phyloP scores from a whole-genome alignment of 2,329 filamentous ascomycete genomes.

The Venturia carpophila region DNA sequence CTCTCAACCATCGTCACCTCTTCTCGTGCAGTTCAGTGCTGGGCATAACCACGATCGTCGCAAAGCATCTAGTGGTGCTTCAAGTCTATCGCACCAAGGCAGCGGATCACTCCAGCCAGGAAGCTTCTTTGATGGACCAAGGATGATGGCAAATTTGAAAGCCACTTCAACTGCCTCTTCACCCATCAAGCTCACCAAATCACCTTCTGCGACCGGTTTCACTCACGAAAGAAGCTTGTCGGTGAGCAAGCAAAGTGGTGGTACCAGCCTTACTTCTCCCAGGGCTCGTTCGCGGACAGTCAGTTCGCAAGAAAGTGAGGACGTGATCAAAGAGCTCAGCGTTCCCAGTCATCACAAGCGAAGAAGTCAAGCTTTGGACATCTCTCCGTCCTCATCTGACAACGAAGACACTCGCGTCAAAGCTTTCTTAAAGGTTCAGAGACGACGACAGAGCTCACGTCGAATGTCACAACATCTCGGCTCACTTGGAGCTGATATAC shows the following conservation, averaged over 20 bases:
- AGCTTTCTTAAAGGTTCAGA: conserved; percentile 81
- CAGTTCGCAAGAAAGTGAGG: conserved; percentile 83
- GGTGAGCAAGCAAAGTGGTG: conserved; percentile 27
- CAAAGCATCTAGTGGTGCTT: conserved; percentile 87
- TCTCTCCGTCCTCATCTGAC: conserved; percentile 95
- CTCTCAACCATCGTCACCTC: conserved; percentile 73
- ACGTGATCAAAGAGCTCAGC: conserved; percentile 55
- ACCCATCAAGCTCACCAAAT: conserved; percentile 42
- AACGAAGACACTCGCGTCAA: conserved; percentile 92
- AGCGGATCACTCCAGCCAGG: conserved; percentile 59
- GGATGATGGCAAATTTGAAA: conserved; percentile 46
- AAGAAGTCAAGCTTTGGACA: conserved; percentile 87
- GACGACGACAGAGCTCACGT: conserved; percentile 89
- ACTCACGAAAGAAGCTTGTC: conserved; percentile 32
- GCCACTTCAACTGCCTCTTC: conserved; percentile 47
- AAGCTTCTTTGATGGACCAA: conserved; percentile 63
- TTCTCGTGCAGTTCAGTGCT: conserved; percentile 94
- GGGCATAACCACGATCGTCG: conserved; percentile 74
- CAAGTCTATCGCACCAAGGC: conserved; percentile 69
- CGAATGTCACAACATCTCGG: conserved; percentile 86
- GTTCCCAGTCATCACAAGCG: conserved; percentile 69
- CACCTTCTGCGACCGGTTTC: conserved; percentile 38
- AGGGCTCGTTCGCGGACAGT: conserved; percentile 82
- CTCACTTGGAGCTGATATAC: conserved; percentile 53
- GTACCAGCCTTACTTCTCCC: conserved; percentile 43